Percentiles rank a stretch among this genome's conserved stretches.
phyloP scores from a whole-genome alignment of 1,139 yeast species.

The Sugiyamaella paludigena region DNA sequence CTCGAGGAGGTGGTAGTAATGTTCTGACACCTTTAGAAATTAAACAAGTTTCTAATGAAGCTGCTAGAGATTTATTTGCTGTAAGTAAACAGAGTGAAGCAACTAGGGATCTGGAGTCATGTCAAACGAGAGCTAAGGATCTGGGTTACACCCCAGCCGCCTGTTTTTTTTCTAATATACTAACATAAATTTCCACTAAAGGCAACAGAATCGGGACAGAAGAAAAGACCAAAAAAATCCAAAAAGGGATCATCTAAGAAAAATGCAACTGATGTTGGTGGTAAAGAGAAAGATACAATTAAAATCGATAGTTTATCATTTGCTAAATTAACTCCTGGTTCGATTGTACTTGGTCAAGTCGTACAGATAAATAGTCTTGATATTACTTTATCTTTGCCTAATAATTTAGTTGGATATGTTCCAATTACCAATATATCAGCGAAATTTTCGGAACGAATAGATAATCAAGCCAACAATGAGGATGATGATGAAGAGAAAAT shows the following conservation, averaged over 20 bases:
- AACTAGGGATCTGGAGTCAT: too few relatives aligned
- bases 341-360: slow-evolving; percentile 75
- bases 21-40: slow-evolving; percentile 86
- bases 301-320: slow-evolving; percentile 61
- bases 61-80: slow-evolving; percentile 59
- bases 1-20: slow-evolving; percentile 77
- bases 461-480: slow-evolving; percentile 42
- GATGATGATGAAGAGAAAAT: slow-evolving; percentile 35
- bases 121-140: neutral
- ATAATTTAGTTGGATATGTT: slow-evolving; percentile 74
- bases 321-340: slow-evolving; percentile 64
- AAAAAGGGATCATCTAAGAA: slow-evolving; percentile 12
- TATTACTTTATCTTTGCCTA: slow-evolving; percentile 72
- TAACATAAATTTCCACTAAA: slow-evolving; percentile 7
- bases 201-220: slow-evolving; percentile 12
- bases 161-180: neutral
- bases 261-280: slow-evolving; percentile 27
- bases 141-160: neutral
- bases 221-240: slow-evolving; percentile 26
- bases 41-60: slow-evolving; percentile 91
- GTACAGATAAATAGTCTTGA: slow-evolving; percentile 59
- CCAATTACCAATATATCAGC: slow-evolving; percentile 73
- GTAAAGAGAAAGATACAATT: slow-evolving; percentile 25
- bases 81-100: neutral
- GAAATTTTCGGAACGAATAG: slow-evolving; percentile 53